Evolutionary conservation across 306 rosid species (phyloP).

Genomic region (Vicia faba): DNA sequence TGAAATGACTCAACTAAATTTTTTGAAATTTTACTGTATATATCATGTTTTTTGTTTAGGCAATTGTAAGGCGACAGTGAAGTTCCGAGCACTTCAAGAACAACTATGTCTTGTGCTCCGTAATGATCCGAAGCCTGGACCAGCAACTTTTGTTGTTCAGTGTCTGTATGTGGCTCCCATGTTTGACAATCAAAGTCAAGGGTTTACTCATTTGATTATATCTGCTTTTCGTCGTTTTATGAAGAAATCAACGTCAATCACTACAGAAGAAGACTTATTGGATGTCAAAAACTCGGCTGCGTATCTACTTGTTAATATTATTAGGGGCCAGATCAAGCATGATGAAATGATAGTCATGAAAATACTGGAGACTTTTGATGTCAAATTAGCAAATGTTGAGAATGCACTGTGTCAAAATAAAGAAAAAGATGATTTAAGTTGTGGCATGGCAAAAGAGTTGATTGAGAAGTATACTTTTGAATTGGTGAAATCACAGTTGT

Average conservation of each 20-base stretch:
- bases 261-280: constrained; percentile 42
- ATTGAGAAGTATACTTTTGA: constrained; percentile 62
- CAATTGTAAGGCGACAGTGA: constrained; percentile 79
- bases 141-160: constrained; percentile 74
- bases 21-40: background rate
- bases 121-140: constrained; percentile 85
- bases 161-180: constrained; percentile 79
- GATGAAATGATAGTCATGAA: constrained; percentile 75
- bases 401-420: constrained; percentile 56
- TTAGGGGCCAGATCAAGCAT: constrained; percentile 66
- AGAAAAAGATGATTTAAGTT: constrained; percentile 42
- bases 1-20: constrained; percentile 33
- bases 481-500: constrained; percentile 64
- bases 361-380: constrained; percentile 69
- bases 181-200: constrained; percentile 65
- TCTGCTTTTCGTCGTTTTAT: constrained; percentile 72
- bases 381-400: constrained; percentile 62
- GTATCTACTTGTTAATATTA: constrained; percentile 61
- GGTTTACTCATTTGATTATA: constrained; percentile 84
- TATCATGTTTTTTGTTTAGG: constrained; percentile 52
- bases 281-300: constrained; percentile 72
- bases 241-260: constrained; percentile 52
- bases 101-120: constrained; percentile 74
- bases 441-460: constrained; percentile 56
- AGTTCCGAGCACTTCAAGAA: constrained; percentile 88